Conservation (phyloP, 805 yeast species). For the Candida ovalis region DNA sequence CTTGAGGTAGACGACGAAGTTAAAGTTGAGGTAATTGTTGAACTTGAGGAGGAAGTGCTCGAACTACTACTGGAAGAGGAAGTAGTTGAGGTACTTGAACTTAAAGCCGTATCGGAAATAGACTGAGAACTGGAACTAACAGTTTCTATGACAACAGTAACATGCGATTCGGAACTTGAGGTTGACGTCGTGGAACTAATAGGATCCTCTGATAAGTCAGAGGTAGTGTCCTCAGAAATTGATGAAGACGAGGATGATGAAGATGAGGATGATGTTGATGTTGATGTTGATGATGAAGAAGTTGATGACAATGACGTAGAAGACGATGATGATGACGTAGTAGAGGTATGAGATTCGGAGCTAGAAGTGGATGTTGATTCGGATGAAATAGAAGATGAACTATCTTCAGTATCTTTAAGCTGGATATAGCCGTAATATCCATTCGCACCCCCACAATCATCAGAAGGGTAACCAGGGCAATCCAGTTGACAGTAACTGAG, state of each 20-base stretch:
- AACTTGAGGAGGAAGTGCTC: background rate
- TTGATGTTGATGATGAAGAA: no score
- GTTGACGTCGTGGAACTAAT: no score
- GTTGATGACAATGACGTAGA: no score
- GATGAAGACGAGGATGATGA: no score
- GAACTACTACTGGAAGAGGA: constrained; percentile 4
- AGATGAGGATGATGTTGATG: no score
- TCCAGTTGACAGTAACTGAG: constrained; percentile 32
- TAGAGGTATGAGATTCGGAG: no score
- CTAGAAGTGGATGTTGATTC: background rate
- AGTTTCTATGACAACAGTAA: no score
- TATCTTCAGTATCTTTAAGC: background rate
- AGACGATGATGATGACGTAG: no score
- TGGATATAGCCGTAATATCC: constrained; percentile 24
- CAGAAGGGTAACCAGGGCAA: constrained; percentile 45
- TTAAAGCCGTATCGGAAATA: constrained; percentile 5
- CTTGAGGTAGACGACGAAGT: constrained; percentile 9
- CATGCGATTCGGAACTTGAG: no score
- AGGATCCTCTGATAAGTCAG: no score
- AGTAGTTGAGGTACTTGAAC: constrained; percentile 2
- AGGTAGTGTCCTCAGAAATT: no score
- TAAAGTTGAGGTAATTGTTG: constrained; percentile 7
- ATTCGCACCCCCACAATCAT: constrained; percentile 34
- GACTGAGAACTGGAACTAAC: constrained; percentile 6
- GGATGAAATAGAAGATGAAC: background rate